phyloP scores from a whole-genome alignment of 345 rosid genomes.

The Eucalyptus guilfoylei region DNA sequence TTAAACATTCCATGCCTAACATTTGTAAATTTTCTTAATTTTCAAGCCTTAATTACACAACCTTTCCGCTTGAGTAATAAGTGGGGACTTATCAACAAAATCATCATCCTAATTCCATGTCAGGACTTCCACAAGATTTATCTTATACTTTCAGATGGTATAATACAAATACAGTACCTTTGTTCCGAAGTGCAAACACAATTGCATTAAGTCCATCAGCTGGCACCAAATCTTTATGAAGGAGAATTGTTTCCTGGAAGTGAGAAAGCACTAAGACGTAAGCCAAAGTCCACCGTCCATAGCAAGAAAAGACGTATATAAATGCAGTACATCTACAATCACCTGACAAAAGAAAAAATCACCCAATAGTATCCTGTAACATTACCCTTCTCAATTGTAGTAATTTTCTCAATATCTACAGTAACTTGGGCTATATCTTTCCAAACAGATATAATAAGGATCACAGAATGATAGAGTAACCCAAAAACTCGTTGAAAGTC shows the following conservation, averaged over 20 bases:
- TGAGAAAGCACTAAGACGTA: background rate
- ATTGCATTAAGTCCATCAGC: conserved; percentile 46
- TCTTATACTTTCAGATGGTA: background rate
- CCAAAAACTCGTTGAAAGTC: background rate
- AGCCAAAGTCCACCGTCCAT: background rate
- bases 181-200: conserved; percentile 34
- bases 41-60: background rate
- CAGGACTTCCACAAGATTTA: background rate
- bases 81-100: background rate
- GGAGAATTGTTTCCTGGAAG: conserved; percentile 87
- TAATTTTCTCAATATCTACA: background rate
- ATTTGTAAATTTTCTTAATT: background rate
- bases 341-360: background rate
- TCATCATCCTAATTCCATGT: background rate
- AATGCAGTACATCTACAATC: background rate
- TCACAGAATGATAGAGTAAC: background rate
- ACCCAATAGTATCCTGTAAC: background rate
- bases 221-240: conserved; percentile 73
- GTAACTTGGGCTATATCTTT: background rate
- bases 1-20: background rate
- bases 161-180: conserved; percentile 29
- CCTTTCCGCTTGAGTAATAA: background rate
- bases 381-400: background rate
- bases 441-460: background rate
- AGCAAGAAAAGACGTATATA: background rate